Conservation (phyloP, 2,329 filamentous ascomycete species). For the Botryotinia narcissicola region DNA sequence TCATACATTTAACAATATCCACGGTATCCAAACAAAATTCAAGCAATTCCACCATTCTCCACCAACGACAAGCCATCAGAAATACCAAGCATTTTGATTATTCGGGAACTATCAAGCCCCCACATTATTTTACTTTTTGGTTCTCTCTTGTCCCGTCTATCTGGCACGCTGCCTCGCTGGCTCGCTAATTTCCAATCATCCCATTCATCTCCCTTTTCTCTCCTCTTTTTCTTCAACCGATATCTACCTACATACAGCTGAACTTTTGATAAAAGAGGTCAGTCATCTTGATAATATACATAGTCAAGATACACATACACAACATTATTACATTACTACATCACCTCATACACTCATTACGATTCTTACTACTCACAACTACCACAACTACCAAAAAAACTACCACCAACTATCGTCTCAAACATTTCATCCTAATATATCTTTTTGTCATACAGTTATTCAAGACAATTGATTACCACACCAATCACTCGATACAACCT, state of each 20-base stretch:
- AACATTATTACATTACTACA: neutral
- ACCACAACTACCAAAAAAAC: too few relatives aligned
- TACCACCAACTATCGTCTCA: neutral
- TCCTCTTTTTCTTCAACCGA: slow-evolving; percentile 1
- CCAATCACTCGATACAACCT: neutral
- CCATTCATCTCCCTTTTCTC: neutral
- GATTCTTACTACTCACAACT: neutral
- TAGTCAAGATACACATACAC: neutral
- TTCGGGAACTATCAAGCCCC: slow-evolving; percentile 2
- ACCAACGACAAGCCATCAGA: neutral
- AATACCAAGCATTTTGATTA: neutral
- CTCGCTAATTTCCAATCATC: slow-evolving; percentile 19
- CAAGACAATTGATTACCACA: slow-evolving; percentile 12
- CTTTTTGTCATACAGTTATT: slow-evolving; percentile 10
- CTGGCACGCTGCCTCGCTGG: slow-evolving; percentile 18
- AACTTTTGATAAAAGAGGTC: neutral
- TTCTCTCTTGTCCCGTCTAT: slow-evolving; percentile 9
- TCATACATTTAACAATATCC: neutral
- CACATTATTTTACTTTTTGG: slow-evolving; percentile 10
- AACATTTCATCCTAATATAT: neutral
- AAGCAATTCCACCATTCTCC: neutral
- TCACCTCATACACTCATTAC: neutral
- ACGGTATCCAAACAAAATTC: slow-evolving; percentile 3
- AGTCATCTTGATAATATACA: neutral
- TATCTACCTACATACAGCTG: neutral